A percentile compares a stretch with the other conserved stretches of the same genome.
phyloP scores from a whole-genome alignment of 208 protist species.

The Willaertia magna region DNA sequence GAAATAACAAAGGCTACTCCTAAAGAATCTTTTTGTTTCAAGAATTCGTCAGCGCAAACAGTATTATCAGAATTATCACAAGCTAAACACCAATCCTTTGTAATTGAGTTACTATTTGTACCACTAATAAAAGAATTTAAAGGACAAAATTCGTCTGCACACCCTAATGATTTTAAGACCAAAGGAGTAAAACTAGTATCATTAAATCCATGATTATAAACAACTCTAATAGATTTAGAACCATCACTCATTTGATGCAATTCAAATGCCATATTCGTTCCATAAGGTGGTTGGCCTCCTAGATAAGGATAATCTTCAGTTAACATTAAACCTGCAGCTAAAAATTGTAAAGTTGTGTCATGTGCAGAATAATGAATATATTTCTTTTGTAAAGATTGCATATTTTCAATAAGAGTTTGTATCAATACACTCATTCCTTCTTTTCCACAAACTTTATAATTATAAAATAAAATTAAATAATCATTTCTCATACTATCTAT shows the following conservation, averaged over 20 bases:
- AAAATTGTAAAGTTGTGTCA: background rate
- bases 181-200: background rate
- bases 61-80: background rate
- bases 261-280: background rate
- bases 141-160: background rate
- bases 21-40: background rate
- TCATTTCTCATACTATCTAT: background rate
- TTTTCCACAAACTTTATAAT: background rate
- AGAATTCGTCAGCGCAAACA: background rate
- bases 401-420: background rate
- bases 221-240: background rate
- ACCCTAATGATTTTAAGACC: background rate
- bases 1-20: background rate
- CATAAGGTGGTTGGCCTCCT: background rate
- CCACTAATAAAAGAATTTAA: background rate
- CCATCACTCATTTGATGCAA: background rate
- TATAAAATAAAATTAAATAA: background rate
- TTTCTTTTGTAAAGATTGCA: background rate
- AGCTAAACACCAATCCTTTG: background rate
- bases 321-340: background rate
- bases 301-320: background rate
- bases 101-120: background rate
- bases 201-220: background rate
- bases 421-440: background rate
- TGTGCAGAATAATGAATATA: background rate